Conservation (phyloP, 2,329 filamentous ascomycete species). For the Fusarium nanum region DNA sequence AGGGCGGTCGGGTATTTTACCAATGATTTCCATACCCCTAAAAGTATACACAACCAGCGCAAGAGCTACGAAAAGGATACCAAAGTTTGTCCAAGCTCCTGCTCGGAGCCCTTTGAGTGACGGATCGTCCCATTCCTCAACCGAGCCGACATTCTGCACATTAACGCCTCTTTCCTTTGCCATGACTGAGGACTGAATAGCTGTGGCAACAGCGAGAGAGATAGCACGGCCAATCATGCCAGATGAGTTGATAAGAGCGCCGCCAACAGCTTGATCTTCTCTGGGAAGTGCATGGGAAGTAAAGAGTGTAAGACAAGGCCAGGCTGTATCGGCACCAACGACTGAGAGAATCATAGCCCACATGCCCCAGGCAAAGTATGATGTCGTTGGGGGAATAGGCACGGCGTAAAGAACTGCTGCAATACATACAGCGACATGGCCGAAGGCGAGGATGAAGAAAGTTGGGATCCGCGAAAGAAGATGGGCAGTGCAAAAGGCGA, state of each 20-base stretch:
- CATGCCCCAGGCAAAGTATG: slow-evolving; percentile 75
- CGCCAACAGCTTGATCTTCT: slow-evolving; percentile 75
- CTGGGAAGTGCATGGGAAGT: slow-evolving; percentile 70
- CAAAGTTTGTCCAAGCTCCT: slow-evolving; percentile 65
- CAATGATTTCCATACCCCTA: slow-evolving; percentile 64
- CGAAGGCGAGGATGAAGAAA: slow-evolving; percentile 67
- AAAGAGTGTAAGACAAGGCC: slow-evolving; percentile 74
- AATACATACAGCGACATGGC: slow-evolving; percentile 66
- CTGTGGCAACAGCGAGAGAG: slow-evolving; percentile 73
- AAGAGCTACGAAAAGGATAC: slow-evolving; percentile 57
- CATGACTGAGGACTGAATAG: slow-evolving; percentile 72
- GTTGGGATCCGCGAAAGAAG: slow-evolving; percentile 69
- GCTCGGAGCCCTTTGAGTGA: slow-evolving; percentile 62
- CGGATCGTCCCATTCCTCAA: slow-evolving; percentile 57
- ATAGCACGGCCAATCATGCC: slow-evolving; percentile 74
- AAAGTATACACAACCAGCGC: slow-evolving; percentile 61
- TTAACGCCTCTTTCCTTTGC: slow-evolving; percentile 58
- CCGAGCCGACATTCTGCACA: slow-evolving; percentile 58
- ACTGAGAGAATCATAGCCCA: slow-evolving; percentile 74
- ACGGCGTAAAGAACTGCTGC: slow-evolving; percentile 71
- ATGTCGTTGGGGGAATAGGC: slow-evolving; percentile 69
- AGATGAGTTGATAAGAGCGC: slow-evolving; percentile 74
- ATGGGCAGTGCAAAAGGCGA: slow-evolving; percentile 65
- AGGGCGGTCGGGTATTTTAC: slow-evolving; percentile 50
- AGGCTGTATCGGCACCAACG: slow-evolving; percentile 74